Conservation (phyloP, 352 stramenopile genomes). For the Phytophthora hibernalis region DNA sequence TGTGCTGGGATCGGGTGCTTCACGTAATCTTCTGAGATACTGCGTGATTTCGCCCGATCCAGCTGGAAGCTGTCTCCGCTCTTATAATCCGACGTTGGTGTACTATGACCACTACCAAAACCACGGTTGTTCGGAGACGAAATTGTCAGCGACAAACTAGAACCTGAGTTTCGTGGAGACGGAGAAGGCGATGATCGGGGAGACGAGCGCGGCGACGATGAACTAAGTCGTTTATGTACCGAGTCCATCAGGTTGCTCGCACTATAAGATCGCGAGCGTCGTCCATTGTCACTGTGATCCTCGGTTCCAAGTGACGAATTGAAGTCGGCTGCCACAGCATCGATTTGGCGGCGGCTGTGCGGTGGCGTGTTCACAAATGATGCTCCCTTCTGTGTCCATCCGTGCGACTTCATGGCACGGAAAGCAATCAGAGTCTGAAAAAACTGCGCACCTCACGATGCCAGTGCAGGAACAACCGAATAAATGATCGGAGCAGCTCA, state of each 20-base stretch:
- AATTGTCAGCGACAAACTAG: constrained; percentile 72
- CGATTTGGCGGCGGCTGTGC: constrained; percentile 86
- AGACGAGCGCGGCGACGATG: constrained; percentile 71
- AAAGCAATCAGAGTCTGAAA: constrained; percentile 89
- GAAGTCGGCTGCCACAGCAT: constrained; percentile 88
- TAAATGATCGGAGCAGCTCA: constrained; percentile 81
- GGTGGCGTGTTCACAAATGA: constrained; percentile 90
- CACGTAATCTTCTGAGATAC: constrained; percentile 82
- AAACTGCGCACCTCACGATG: constrained; percentile 89
- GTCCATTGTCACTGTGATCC: constrained; percentile 53
- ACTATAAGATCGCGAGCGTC: constrained; percentile 81
- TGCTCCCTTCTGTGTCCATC: constrained; percentile 85
- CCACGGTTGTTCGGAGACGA: constrained; percentile 75
- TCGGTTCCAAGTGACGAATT: constrained; percentile 83
- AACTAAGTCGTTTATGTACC: constrained; percentile 80
- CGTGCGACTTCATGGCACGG: constrained; percentile 85
- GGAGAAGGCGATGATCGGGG: constrained; percentile 65
- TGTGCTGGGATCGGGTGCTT: constrained; percentile 62
- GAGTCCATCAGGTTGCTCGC: constrained; percentile 87
- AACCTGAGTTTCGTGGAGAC: constrained; percentile 54
- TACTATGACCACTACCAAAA: constrained; percentile 69
- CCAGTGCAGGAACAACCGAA: constrained; percentile 88
- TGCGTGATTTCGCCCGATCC: constrained; percentile 68
- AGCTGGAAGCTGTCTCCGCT: constrained; percentile 62
- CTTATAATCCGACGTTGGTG: constrained; percentile 67